Conservation (phyloP, 2,329 filamentous ascomycete genomes). For the Alternaria infectoria region DNA sequence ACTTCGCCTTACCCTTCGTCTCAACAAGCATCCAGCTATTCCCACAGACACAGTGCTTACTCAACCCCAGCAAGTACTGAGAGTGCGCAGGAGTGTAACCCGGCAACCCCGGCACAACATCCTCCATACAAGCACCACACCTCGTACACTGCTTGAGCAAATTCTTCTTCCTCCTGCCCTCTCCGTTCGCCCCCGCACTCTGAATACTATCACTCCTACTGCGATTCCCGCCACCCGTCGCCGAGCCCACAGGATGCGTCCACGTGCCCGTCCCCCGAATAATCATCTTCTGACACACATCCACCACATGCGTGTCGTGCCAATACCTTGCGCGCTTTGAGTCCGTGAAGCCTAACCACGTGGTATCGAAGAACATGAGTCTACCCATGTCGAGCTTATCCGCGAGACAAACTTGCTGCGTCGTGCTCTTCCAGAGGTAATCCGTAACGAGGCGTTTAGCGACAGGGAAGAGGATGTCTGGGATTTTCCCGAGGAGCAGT, state of each 20-base stretch:
- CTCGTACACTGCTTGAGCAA: conserved; percentile 51
- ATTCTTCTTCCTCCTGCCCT: conserved; percentile 24
- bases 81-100: conserved; percentile 41
- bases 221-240: conserved; percentile 13
- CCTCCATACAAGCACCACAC: conserved; percentile 56
- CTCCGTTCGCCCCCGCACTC: conserved; percentile 11
- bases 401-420: conserved; percentile 55
- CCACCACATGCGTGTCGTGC: conserved; percentile 64
- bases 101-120: conserved; percentile 44
- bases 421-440: conserved; percentile 45
- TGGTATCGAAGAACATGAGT: conserved; percentile 76
- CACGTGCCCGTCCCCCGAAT: conserved; percentile 40
- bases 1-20: conserved; percentile 26
- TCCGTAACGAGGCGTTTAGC: conserved; percentile 57
- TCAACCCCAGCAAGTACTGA: conserved; percentile 45
- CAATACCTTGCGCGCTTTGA: conserved; percentile 65
- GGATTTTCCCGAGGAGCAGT: conserved; percentile 60
- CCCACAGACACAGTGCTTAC: conserved; percentile 49
- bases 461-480: conserved; percentile 57
- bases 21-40: conserved; percentile 46
- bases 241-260: conserved; percentile 22
- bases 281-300: conserved; percentile 62
- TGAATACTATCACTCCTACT: conserved; percentile 30
- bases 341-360: conserved; percentile 70
- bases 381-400: conserved; percentile 67